Percentiles rank a stretch among this genome's conserved stretches.
Evolutionary conservation across 345 rosid species (phyloP).

Genomic region (Eucalyptus regnans): DNA sequence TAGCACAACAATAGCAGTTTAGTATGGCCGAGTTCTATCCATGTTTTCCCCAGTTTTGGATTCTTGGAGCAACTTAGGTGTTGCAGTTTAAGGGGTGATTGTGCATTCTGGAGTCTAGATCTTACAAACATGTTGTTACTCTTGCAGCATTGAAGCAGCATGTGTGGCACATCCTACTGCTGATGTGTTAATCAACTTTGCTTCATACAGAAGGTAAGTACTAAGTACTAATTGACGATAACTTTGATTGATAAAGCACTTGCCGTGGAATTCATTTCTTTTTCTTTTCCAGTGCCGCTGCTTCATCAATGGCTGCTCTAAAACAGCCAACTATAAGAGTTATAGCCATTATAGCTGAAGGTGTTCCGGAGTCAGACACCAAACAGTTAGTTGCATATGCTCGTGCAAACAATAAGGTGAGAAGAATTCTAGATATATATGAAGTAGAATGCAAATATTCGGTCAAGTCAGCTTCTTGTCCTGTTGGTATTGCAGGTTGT

Average conservation of each 20-base stretch:
- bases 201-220: conserved; percentile 78
- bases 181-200: conserved; percentile 92
- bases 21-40: background rate
- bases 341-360: conserved; percentile 96
- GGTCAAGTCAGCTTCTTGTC: background rate
- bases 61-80: background rate
- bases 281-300: conserved; percentile 71
- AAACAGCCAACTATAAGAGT: conserved; percentile 93
- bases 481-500: conserved; percentile 56
- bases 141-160: conserved; percentile 88
- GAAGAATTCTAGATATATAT: background rate
- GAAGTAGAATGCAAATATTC: background rate
- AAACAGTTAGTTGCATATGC: conserved; percentile 89
- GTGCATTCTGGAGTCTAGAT: background rate
- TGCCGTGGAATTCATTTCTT: background rate
- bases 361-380: conserved; percentile 95
- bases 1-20: background rate
- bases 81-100: background rate
- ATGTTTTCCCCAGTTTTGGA: background rate
- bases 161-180: conserved; percentile 92
- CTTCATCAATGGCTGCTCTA: conserved; percentile 92
- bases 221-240: background rate
- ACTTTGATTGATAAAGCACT: background rate
- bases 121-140: background rate
- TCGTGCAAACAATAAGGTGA: conserved; percentile 88